Base-by-base conservation (phyloP, 1,139 yeast species). In the Yamadazyma jaroonii region DNA sequence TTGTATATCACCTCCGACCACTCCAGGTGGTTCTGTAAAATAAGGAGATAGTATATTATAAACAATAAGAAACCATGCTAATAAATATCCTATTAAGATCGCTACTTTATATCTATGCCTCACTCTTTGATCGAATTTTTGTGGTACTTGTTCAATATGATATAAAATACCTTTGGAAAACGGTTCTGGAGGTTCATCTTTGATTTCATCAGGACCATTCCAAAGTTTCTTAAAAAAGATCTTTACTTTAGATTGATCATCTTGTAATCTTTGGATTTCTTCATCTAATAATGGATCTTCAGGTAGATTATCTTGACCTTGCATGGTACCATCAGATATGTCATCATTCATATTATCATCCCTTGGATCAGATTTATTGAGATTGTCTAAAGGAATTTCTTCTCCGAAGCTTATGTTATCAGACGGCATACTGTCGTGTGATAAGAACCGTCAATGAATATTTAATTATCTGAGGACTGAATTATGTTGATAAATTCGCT, bases 171-270 rank as follows among this genome's bases (percentile, higher is more conserved):
- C 29, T 23, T 21, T 15, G 23, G n/a, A 11, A 33, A 64, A 53
- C 10, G 57, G 49, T 2, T 44, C 43, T 2, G 84, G 81, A 2
- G 79, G 72, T 1, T 62, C 64, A 49, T 81, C 87, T 15, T 45
- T 44, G 1, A 79, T 73, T 3, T 50, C 47, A 2, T 41, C 51
- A 0, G 87, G 87, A 0, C 88, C 88, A 12, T 61, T 36, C 81
- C 84, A 75, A 7, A 64, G 15, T 10, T 17, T 28, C 6, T 21
- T 21, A 7, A 45, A 24, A 14, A 44, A 23, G 20, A 17, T 17
- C 10, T 15, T 17, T 7, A 29, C 7, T 28, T 27, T 36, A n/a
- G 38, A 11, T 13, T 39, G 39, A 12, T 31, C 9, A 6, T 25
- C 4, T 28, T 33, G 36, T 4, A 42, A 25, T 4, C 25, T 21